Evolutionary conservation across 805 yeast genomes (phyloP), one percentile per base, ranked within the genome.

Genomic region (Saturnispora hagleri): DNA sequence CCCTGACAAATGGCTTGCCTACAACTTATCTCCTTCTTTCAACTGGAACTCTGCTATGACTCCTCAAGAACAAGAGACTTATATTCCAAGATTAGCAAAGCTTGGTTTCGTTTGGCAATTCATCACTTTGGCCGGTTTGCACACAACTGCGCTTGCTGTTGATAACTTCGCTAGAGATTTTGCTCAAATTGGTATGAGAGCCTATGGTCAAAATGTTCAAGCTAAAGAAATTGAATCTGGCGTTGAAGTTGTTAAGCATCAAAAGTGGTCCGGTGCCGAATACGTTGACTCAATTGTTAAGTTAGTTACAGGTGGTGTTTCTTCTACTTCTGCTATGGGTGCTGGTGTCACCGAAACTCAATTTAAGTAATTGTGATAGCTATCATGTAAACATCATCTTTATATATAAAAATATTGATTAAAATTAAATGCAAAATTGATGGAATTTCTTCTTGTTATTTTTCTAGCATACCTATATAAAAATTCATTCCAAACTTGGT

Each of bases 201-300:
- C 97, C 7, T 91, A 91, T 68, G 98, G 97, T 52, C 84, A 82
- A 67, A 74, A 74, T 58, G 84, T 91, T 55, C 98, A 91, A 74
- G 80, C 82, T 56, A 85, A 82, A 55, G 98, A 91, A 75, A 86
- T 90, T 68, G 88, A 84, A 62, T 75, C 75, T 54, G 90, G 88
- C 58, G 96, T 90, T 58, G 98, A 91, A 70, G 96, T 91, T 54
- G 95, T 91, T 57, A 91, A 89, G 77, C 98, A 91, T 71, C 98
- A 91, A 72, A 89, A 90, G 71, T 91, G 98, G 98, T 89, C 97
- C 43, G 98, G 98, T 67, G 98, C 98, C 31, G 96, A 88, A 72
- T 90, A 89, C 74, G 85, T 91, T 65, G 98, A 91, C 70, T 84
- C 88, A 54, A 75, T 91, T 64, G 81, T 91, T 69, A 89, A 84